Percentiles rank a stretch among this genome's conserved stretches.
These are phyloP conservation scores for Sporisorium iseilematis-ciliati DNA, from an alignment of 1,284 basidiomycete species.

Conservation along the genomic window DNA sequence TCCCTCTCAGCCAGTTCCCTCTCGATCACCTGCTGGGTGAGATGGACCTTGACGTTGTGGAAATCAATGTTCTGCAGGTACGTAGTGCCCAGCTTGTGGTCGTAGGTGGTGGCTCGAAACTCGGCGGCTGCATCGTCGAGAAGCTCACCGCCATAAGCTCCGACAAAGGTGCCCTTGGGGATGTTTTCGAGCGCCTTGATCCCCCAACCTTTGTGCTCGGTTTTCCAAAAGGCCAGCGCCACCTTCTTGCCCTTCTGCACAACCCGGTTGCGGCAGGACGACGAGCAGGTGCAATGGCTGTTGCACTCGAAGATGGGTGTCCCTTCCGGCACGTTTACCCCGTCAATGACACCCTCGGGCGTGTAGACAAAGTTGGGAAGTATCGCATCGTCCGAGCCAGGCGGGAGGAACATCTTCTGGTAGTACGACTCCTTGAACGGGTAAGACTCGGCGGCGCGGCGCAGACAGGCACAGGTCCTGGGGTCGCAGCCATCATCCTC, in stretches of 20 bases:
- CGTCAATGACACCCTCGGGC: conserved; percentile 22
- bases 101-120: conserved; percentile 78
- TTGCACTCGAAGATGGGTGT: conserved; percentile 88
- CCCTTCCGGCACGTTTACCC: conserved; percentile 5
- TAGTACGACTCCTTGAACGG: conserved; percentile 15
- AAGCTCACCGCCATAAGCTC: conserved; percentile 86
- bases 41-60: conserved; percentile 74
- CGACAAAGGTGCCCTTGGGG: conserved; percentile 79
- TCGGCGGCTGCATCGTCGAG: conserved; percentile 79
- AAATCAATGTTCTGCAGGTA: conserved; percentile 88
- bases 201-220: conserved; percentile 78
- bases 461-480: conserved; percentile 47
- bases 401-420: conserved; percentile 14
- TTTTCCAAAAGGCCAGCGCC: conserved; percentile 73
- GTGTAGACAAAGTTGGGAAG: conserved; percentile 44
- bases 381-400: neutral
- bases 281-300: conserved; percentile 80
- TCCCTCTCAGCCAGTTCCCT: conserved; percentile 16
- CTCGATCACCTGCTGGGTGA: conserved; percentile 54
- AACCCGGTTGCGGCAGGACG: conserved; percentile 84
- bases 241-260: conserved; percentile 80
- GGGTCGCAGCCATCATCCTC: conserved; percentile 54
- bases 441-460: conserved; percentile 30
- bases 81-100: conserved; percentile 78
- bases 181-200: conserved; percentile 71